Base-by-base conservation (phyloP, 805 yeast species). In the Zygosaccharomyces kombuchaensis region DNA sequence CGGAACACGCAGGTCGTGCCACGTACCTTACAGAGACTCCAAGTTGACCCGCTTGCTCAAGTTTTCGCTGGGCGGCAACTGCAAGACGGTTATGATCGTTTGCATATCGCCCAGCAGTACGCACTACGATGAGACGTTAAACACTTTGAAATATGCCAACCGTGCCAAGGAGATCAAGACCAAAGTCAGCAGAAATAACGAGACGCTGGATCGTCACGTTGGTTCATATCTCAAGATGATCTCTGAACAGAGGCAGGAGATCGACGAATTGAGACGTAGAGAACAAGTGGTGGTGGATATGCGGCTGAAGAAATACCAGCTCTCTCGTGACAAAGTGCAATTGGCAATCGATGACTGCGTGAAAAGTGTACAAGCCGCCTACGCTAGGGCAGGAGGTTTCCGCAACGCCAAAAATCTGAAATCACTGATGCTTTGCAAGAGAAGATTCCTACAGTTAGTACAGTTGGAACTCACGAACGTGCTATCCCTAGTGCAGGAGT, bases 81-180 rank as follows among this genome's bases (percentile, higher is more conserved):
- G 98, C 66, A 84, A 86, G 61, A 91, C 98, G 0, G 90, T 88
- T 4, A 91, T 91, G 98, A 87, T 91, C 53, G 97, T 89, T 1
- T 91, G 98, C 66, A 77, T 91, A 2, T 83, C 95, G 3, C 97
- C 97, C 0, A 84, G 89, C 48, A 78, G 86, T 25, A 74, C 72
- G 36, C 97, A 91, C 64, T 89, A 88, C 63, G 98, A 91, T 59
- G 98, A 91, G 60, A 90, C 98, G 1, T 70, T 87, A 43, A 91
- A 91, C 62, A 87, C 97, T 0, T 74, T 91, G 50, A 87, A 87
- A 61, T 91, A 90, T 64, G 97, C 97, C 0, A 81, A 88, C 60
- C 71, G 96, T 34, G 97, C 96, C 12, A 89, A 89, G 60, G 89
- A 84, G 53, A 90, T 90, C 55, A 86, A 86, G 60, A 90, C 96